Percentiles rank a stretch among this genome's conserved stretches.
Conservation (phyloP, 192 early-diverging fungal species). For the Coemansia sp. region DNA sequence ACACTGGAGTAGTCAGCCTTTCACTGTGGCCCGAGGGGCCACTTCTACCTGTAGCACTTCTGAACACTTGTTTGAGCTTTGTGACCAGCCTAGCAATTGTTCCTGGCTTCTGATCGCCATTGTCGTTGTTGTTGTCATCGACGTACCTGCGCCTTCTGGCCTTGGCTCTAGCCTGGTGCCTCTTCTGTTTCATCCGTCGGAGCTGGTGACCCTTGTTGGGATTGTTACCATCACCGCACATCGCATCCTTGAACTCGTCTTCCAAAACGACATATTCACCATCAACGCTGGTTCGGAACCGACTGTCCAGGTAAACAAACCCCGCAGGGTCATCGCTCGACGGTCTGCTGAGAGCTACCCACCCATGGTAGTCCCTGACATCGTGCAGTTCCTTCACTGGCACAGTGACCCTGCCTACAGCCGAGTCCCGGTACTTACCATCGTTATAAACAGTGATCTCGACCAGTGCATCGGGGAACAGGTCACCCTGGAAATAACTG, state of each 20-base stretch:
- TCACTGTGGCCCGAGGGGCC: no score
- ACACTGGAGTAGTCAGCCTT: no score
- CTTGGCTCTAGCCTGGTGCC: constrained; percentile 10
- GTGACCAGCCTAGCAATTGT: no score
- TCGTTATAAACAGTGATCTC: constrained; percentile 34
- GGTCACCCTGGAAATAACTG: constrained; percentile 27
- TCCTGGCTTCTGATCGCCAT: no score
- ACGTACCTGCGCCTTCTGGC: not conserved
- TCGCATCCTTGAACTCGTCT: not conserved
- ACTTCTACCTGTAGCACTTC: no score
- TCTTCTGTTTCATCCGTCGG: constrained; percentile 1
- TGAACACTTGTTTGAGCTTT: no score
- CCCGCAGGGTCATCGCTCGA: constrained; percentile 23
- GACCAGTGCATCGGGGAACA: constrained; percentile 17
- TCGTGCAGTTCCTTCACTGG: constrained; percentile 35
- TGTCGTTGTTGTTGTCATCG: not conserved
- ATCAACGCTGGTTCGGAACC: constrained; percentile 8
- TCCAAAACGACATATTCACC: constrained; percentile 9
- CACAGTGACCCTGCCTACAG: constrained; percentile 30
- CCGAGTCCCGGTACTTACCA: constrained; percentile 19
- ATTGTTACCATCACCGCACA: not conserved
- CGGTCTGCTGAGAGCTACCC: constrained; percentile 17
- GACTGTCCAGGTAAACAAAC: constrained; percentile 25
- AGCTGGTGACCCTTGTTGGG: not conserved
- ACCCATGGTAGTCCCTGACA: constrained; percentile 37